Evolutionary conservation across 257 asterid species (phyloP), one percentile per base, ranked within the genome.

Genomic region (Coffea canephora): DNA sequence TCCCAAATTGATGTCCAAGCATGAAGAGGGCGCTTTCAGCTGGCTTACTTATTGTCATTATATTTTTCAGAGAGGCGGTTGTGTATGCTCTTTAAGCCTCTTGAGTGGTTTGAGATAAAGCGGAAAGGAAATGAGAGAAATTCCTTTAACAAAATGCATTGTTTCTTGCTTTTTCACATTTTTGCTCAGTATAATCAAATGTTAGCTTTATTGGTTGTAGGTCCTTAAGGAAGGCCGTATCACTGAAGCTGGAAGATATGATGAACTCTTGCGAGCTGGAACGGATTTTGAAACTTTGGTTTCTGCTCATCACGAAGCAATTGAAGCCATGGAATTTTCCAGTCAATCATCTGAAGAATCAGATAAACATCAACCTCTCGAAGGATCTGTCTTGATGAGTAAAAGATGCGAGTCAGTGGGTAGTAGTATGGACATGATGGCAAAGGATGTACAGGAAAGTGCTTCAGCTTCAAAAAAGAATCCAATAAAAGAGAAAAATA

Each of bases 291-390:
- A 85, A 75, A 85, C 97, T 55, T 82, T 96, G 85, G 97, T 96
- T 76, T 91, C 89, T 64, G 99, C 99, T 76, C 99, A 96, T 83
- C 94, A 92, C 49, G 99, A 96, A 83, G 99, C 99, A 81, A 94
- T 96, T 85, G 98, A 92, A 83, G 97, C 98, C 57, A 94, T 96
- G 97, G 99, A 94, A 76, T 80, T 94, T 75, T 80, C 92, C 79
- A 87, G 84, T 71, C 96, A 85, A 77, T 79, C 87, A 72, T 82
- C 90, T 70, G 93, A 91, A 74, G 97, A 94, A 66, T 79, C 87
- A 4, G 96, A 91, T 73, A 87, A 87, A 77, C 79, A 67, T 65
- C 93, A 87, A 78, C 90, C 88, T 59, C 89, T 84, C 8, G 90
- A 86, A 71, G 85, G 89, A 41, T 89, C 96, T 64, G 83, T 84